Conservation (phyloP, 768 basidiomycete genomes). For the Tricholoma matsutake region DNA sequence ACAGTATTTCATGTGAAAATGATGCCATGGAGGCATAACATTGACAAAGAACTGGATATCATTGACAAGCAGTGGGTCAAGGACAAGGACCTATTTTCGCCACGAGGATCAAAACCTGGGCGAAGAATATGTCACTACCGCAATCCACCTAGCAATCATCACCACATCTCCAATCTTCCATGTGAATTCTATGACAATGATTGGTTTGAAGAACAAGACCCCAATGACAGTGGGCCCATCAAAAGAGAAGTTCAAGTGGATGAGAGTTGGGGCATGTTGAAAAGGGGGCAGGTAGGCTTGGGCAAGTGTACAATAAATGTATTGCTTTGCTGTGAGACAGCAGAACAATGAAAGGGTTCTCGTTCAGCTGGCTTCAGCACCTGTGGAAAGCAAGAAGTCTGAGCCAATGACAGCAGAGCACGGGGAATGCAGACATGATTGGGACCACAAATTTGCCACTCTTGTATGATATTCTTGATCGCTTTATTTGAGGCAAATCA, state of each 20-base stretch:
- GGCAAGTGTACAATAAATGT: neutral
- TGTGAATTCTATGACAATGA: constrained; percentile 2
- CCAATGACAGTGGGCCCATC: neutral
- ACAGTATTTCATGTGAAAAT: too few species aligned
- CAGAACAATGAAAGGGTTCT: neutral
- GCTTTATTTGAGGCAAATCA: neutral
- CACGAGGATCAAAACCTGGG: neutral
- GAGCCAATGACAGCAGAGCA: too few species aligned
- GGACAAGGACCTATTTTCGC: constrained; percentile 7
- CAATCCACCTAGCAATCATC: neutral
- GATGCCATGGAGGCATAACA: too few species aligned
- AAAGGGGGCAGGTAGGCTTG: neutral
- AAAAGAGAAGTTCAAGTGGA: neutral
- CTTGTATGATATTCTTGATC: too few species aligned
- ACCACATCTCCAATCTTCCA: neutral
- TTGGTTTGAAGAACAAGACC: neutral
- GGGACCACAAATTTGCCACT: too few species aligned
- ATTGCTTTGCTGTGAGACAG: neutral
- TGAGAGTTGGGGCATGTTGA: neutral
- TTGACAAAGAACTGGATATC: too few species aligned
- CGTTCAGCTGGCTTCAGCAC: too few species aligned
- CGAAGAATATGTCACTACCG: neutral
- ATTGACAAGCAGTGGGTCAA: too few species aligned
- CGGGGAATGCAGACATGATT: too few species aligned
- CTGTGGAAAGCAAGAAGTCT: too few species aligned